These are phyloP conservation scores for Themeda triandra DNA, from an alignment of 176 grass and related monocot species.

Conservation along the genomic window DNA sequence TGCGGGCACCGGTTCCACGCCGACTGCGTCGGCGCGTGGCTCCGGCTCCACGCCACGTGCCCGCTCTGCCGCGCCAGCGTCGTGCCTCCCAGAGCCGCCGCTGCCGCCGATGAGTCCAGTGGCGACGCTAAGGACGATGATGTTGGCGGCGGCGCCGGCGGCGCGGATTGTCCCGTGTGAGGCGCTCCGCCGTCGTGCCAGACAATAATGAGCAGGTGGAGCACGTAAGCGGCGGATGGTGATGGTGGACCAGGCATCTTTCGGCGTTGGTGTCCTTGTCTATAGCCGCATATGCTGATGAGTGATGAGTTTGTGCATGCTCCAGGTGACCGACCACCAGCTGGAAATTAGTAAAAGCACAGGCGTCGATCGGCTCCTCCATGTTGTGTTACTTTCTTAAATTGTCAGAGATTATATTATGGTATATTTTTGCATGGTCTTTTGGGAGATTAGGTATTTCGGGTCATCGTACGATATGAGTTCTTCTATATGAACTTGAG, in stretches of 20 bases:
- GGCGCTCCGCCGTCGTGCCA: neutral
- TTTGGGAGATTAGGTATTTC: neutral
- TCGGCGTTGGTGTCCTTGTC: neutral
- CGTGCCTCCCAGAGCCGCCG: neutral
- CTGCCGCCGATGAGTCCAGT: neutral
- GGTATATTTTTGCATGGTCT: neutral
- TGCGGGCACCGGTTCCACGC: constrained; percentile 63
- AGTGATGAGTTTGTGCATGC: neutral
- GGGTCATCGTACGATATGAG: neutral
- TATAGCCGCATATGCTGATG: neutral
- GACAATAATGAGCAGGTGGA: neutral
- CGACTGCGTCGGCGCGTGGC: constrained; percentile 59
- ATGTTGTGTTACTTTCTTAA: neutral
- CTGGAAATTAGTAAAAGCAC: neutral
- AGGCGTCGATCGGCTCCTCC: neutral
- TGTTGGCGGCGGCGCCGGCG: neutral
- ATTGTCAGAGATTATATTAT: neutral
- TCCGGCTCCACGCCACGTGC: constrained; percentile 53
- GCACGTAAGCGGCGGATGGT: neutral
- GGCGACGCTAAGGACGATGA: constrained; percentile 21
- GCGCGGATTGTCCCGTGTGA: constrained; percentile 33
- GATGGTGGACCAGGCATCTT: neutral
- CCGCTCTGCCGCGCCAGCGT: constrained; percentile 62
- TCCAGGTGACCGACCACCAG: neutral
- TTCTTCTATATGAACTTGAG: neutral